phyloP scores from a whole-genome alignment of 2,329 filamentous ascomycete genomes.

The Corniculantispora saksenae region DNA sequence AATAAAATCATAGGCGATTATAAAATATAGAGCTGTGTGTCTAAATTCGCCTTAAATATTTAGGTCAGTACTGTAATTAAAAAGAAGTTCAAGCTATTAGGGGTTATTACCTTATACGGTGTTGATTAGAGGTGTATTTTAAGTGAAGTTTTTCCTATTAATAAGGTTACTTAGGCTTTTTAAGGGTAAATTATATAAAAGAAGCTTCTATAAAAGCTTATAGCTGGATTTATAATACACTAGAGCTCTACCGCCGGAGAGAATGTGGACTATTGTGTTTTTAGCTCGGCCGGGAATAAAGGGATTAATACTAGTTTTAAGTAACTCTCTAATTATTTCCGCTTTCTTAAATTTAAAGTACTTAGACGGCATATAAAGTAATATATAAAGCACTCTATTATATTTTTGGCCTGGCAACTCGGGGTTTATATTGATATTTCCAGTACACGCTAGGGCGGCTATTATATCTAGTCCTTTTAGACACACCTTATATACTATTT shows the following conservation, averaged over 20 bases:
- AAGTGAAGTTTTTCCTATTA: background rate
- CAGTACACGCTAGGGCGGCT: background rate
- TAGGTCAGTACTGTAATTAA: background rate
- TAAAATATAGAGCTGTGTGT: background rate
- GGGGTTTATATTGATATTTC: constrained; percentile 3
- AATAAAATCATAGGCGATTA: background rate
- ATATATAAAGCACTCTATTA: constrained; percentile 1
- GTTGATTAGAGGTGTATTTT: background rate
- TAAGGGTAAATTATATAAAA: background rate
- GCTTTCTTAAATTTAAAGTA: background rate
- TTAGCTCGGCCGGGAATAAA: background rate
- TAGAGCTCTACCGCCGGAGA: background rate
- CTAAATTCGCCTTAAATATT: background rate
- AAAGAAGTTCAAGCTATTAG: background rate
- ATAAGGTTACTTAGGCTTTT: background rate
- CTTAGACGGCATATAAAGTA: background rate
- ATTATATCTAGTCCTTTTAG: constrained; percentile 1
- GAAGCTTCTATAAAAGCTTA: background rate
- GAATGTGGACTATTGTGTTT: constrained; percentile 3
- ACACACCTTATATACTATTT: constrained; percentile 8
- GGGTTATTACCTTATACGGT: background rate
- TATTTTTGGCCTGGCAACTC: background rate
- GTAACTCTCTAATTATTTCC: background rate
- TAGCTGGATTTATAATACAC: background rate
- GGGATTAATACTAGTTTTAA: background rate